Evolutionary conservation across 163 green algal species (phyloP).

Genomic region (Chlorella variabilis): DNA sequence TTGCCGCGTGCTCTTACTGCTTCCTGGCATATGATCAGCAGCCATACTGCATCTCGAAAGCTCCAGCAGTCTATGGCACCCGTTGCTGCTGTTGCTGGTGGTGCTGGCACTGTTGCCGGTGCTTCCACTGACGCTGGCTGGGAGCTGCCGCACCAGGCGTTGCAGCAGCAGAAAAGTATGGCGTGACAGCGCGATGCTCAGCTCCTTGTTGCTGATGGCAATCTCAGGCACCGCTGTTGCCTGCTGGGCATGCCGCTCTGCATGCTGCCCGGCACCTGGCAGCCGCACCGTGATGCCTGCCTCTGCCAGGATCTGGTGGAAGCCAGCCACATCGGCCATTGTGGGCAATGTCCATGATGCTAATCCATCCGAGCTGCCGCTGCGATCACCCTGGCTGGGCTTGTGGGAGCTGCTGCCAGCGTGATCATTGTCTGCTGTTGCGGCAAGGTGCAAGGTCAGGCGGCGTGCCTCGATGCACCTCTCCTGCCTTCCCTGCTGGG

Average conservation of each 20-base stretch:
- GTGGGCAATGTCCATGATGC: background rate
- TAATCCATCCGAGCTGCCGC: background rate
- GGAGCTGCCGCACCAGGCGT: background rate
- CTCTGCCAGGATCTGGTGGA: slow-evolving; percentile 26
- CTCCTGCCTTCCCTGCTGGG: background rate
- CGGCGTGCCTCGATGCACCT: background rate
- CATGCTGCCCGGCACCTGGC: background rate
- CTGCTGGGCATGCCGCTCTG: background rate
- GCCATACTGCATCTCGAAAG: no score
- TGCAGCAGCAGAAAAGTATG: slow-evolving; percentile 19
- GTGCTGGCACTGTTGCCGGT: background rate
- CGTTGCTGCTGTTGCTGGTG: background rate
- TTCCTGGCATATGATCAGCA: no score
- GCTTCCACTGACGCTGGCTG: background rate
- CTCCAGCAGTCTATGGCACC: no score
- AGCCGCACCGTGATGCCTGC: slow-evolving; percentile 7
- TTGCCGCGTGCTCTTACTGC: no score
- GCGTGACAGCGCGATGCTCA: slow-evolving; percentile 7
- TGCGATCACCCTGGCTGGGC: background rate
- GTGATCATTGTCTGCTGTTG: background rate
- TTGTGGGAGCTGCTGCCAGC: background rate
- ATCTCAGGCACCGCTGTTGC: slow-evolving; percentile 1
- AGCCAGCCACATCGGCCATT: background rate
- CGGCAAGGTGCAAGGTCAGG: slow-evolving; percentile 12
- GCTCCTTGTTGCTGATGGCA: slow-evolving; percentile 1